Conservation (phyloP, 1,284 basidiomycete species). For the Porogramme epimiltina region DNA sequence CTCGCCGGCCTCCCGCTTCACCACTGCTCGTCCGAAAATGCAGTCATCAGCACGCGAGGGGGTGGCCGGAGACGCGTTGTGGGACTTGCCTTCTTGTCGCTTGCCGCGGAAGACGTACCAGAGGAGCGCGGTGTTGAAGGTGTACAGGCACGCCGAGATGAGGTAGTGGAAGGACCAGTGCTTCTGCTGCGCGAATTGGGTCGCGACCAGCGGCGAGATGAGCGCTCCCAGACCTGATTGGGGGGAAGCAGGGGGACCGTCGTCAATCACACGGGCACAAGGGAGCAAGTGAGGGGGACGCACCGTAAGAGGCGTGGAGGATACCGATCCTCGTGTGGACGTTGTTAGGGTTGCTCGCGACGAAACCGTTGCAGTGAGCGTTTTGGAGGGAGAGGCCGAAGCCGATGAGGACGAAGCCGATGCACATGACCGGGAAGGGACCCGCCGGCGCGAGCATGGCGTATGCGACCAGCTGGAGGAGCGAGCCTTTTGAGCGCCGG, state of each 20-base stretch:
- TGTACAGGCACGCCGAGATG: conserved; percentile 53
- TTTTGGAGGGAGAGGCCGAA: conserved; percentile 61
- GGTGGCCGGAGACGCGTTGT: no score
- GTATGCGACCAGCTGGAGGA: conserved; percentile 50
- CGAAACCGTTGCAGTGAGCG: conserved; percentile 56
- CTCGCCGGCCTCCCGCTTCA: conserved; percentile 41
- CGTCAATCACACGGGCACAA: not conserved
- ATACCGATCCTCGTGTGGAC: conserved; percentile 58
- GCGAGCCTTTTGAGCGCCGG: conserved; percentile 21
- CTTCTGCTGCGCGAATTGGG: conserved; percentile 53
- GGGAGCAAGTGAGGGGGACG: no score
- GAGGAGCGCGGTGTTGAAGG: conserved; percentile 46
- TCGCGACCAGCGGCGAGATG: conserved; percentile 58
- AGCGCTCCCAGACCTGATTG: conserved; percentile 57
- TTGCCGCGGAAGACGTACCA: conserved; percentile 54
- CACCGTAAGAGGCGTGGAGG: conserved; percentile 49
- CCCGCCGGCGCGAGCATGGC: conserved; percentile 55
- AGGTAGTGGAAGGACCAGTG: conserved; percentile 69
- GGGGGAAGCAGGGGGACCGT: not conserved
- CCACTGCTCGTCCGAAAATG: no score
- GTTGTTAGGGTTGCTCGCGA: conserved; percentile 46
- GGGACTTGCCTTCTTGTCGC: conserved; percentile 46
- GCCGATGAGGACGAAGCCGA: conserved; percentile 62
- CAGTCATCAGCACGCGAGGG: not conserved
- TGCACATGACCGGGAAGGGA: conserved; percentile 67